phyloP scores from a whole-genome alignment of 192 early-diverging fungal genomes.

The Gamsiella multidivaricata region DNA sequence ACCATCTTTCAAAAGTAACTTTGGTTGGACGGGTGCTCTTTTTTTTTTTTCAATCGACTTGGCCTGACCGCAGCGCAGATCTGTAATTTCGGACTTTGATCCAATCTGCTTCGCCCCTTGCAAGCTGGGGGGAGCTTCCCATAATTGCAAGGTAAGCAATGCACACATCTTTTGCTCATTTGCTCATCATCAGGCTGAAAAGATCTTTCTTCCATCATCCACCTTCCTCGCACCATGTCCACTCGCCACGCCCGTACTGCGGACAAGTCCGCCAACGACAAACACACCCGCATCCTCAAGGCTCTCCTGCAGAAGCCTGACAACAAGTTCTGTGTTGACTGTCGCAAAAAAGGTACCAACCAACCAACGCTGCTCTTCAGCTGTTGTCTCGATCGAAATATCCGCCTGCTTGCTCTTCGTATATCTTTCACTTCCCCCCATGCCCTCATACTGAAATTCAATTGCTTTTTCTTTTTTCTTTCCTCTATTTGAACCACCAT shows the following conservation, averaged over 20 bases:
- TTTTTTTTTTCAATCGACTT: no score
- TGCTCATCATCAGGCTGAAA: neutral
- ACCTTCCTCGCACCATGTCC: constrained; percentile 56
- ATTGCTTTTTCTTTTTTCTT: neutral
- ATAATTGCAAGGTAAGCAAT: neutral
- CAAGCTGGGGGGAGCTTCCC: neutral
- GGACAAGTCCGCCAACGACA: constrained; percentile 78
- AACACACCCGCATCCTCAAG: constrained; percentile 76
- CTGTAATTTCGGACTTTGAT: neutral
- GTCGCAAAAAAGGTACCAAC: constrained; percentile 76
- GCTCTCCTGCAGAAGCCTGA: constrained; percentile 73
- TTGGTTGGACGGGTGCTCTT: no score
- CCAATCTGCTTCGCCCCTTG: neutral
- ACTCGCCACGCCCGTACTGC: constrained; percentile 73
- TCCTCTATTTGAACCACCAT: neutral
- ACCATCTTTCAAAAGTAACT: no score
- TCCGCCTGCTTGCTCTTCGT: neutral
- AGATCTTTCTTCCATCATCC: neutral
- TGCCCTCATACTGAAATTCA: constrained; percentile 2
- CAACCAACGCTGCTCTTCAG: neutral
- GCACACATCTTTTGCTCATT: neutral
- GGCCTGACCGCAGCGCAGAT: no score
- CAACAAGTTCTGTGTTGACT: constrained; percentile 85
- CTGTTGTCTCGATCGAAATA: no score
- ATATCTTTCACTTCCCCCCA: neutral